Base-by-base conservation (phyloP, 2,329 filamentous ascomycete genomes). In the Dothistroma pini region DNA sequence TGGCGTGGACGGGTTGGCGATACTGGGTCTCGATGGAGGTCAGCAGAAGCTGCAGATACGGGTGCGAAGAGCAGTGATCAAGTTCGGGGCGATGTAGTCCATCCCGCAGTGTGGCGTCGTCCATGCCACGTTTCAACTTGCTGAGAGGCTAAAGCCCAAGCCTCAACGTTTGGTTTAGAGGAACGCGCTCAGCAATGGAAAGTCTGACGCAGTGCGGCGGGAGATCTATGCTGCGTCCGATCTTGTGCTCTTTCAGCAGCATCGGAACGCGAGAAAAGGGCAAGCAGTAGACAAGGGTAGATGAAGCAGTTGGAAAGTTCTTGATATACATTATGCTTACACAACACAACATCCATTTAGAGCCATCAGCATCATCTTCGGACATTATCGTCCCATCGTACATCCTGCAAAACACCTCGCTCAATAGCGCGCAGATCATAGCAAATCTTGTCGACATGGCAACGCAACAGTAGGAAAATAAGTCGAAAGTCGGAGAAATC, bases 401-500 rank as follows among this genome's bases (percentile, higher is more conserved):
- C 41, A 56, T 34, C 7, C 25, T 6, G 2, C 29, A 4, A 56
- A 21, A 57, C 44, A 50, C 55, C 55, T 50, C 55, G 55, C 55
- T 35, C 21, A 22, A 48, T 50, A 57, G 44, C 44, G 44, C 44
- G 19, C 19, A 48, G 19, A 57, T 35, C n/a, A 35, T n/a, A 53
- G 22, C 22, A 29, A 53, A 53, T 53, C 31, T 8, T 35, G n/a
- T 32, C 51, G 31, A 29, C 22, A 51, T 51, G 19, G 48, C 48
- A 14, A 29, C 48, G 21, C 7, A 16, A 19, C 14, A 19, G 19
- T 35, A 44, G 38, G 44, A 51, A 44, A 60, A 25, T 34, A 31
- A 32, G 52, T 60, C 35, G 48, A 48, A 48, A 47, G 57, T 60
- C 12, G 47, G 22, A 21, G 35, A 57, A 34, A 14, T 44, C 4